These are phyloP conservation scores for Panicum miliaceum DNA, from an alignment of 176 grass and related monocot genomes.

Conservation along the genomic window DNA sequence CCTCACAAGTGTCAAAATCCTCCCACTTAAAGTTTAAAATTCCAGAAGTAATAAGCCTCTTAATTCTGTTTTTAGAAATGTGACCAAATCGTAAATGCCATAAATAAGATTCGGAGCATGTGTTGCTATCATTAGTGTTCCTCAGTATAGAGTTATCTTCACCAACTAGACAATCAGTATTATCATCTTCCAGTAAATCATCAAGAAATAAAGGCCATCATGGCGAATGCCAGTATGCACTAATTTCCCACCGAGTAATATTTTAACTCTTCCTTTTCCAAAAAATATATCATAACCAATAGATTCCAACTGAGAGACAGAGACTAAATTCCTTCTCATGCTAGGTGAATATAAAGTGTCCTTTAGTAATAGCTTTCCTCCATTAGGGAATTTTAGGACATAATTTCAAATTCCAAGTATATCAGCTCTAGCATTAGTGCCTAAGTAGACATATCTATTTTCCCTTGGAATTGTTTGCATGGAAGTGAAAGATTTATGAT, in stretches of 20 bases:
- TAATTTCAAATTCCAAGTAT: conserved; percentile 27
- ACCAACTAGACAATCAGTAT: background rate
- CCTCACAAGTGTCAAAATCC: conserved; percentile 4
- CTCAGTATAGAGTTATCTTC: background rate
- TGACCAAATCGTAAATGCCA: conserved; percentile 24
- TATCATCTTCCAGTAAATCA: background rate
- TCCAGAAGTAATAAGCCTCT: conserved; percentile 29
- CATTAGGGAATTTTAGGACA: background rate
- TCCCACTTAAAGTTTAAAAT: conserved; percentile 38
- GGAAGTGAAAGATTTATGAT: background rate
- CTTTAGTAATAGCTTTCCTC: background rate
- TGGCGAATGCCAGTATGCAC: background rate
- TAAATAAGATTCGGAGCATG: conserved; percentile 15
- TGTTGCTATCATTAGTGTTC: background rate
- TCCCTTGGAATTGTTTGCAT: background rate
- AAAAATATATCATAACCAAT: background rate
- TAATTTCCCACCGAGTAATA: background rate
- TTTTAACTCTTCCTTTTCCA: background rate
- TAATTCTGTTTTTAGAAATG: conserved; percentile 34
- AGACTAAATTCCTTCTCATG: conserved; percentile 16
- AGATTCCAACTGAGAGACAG: background rate
- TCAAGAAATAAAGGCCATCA: conserved; percentile 1
- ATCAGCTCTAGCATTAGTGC: background rate
- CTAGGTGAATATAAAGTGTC: background rate
- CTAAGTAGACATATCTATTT: conserved; percentile 27